These are phyloP conservation scores for Ophiocordyceps camponoti-floridani DNA, from an alignment of 2,329 filamentous ascomycete genomes.

Conservation along the genomic window DNA sequence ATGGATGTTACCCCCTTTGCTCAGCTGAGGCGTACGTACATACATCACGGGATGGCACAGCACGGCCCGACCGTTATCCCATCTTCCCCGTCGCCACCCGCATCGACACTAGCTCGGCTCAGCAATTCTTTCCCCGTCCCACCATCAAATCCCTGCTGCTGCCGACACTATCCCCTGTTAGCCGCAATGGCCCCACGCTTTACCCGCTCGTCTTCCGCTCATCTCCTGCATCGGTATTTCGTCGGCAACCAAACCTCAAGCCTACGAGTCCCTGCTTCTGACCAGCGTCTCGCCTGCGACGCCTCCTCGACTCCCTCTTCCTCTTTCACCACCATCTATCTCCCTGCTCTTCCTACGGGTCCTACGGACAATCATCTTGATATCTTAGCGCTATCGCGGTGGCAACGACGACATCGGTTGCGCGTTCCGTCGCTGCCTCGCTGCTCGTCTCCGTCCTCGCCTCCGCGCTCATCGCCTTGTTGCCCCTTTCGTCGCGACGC, in stretches of 20 bases:
- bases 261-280: neutral
- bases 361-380: neutral
- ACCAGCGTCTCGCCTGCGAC: neutral
- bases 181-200: neutral
- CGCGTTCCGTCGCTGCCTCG: too few species aligned
- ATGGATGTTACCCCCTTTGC: too few species aligned
- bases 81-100: constrained; percentile 27
- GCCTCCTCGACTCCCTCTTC: neutral
- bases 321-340: neutral
- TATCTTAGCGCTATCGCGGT: too few species aligned
- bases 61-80: too few species aligned
- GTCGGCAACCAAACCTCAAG: neutral
- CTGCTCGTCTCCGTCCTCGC: too few species aligned
- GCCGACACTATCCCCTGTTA: neutral
- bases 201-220: neutral
- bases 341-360: neutral
- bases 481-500: neutral
- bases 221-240: neutral
- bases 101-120: neutral
- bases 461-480: too few species aligned
- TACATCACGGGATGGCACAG: too few species aligned
- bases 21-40: too few species aligned
- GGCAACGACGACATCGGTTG: too few species aligned
- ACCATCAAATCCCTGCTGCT: neutral
- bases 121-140: neutral